Evolutionary conservation across 176 grass and related monocot species (phyloP).

Genomic region (Aegilops tauschii): DNA sequence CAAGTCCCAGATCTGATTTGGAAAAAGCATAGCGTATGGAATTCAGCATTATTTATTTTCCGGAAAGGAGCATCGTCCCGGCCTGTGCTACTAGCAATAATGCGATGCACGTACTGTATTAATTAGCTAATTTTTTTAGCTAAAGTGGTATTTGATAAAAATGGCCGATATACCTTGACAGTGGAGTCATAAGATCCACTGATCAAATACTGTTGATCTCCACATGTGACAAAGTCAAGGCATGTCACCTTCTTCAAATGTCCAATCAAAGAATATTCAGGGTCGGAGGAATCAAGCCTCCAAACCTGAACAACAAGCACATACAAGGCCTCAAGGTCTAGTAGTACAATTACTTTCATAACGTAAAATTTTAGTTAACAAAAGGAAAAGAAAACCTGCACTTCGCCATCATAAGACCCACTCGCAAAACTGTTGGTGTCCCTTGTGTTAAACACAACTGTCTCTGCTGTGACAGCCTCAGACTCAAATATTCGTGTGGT

Average conservation of each 20-base stretch:
- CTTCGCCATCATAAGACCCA: neutral
- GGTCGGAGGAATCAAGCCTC: neutral
- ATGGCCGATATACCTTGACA: neutral
- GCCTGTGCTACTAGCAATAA: neutral
- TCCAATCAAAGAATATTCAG: neutral
- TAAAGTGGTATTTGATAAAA: neutral
- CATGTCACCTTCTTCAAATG: neutral
- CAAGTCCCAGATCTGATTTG: neutral
- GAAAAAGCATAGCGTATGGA: neutral
- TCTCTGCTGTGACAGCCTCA: too few species aligned
- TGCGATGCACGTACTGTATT: neutral
- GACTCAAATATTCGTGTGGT: neutral
- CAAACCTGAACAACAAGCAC: neutral
- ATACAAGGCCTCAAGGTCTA: neutral
- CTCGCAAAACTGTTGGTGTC: neutral
- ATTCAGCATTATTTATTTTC: neutral
- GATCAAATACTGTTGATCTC: neutral
- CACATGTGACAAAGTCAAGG: neutral
- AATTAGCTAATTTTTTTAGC: neutral
- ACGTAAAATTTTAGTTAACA: neutral
- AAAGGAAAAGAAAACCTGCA: neutral
- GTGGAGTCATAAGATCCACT: neutral
- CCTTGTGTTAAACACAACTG: neutral
- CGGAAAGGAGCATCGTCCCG: too few species aligned
- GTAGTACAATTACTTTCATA: neutral